Evolutionary conservation across 345 rosid species (phyloP), one percentile per base, ranked within the genome.

Genomic region (Mercurialis annua): DNA sequence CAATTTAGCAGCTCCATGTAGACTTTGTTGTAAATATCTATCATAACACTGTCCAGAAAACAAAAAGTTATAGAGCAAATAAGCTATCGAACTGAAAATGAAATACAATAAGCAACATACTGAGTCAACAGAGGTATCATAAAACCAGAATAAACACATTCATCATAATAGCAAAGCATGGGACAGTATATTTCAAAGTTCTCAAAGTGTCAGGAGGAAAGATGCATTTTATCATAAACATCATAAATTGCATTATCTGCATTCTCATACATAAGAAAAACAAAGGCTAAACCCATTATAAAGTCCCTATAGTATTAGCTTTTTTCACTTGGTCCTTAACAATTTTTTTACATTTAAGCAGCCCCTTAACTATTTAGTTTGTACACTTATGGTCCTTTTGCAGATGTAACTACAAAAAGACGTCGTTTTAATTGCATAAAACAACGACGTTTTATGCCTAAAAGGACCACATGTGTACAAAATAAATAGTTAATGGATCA

Each of bases 11-110:
- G 92, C 88, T 70, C 79, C 88, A 65, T 68, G 80, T 44, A 93
- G 85, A 80, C 57, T 85, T 52, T 80, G 73, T 62, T 88, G 97
- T 8, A 86, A 85, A 81, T 90, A 92, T 77, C 83, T 92, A 71
- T 92, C 98, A 66, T 85, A 90, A 66, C 97, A 92, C 98, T 92
- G 87, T 73, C 79, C 36, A 26, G 54, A 40, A 66, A 67, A 74
- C 4, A 27, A 54, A 49, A 48, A 71, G 5, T 29, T 65, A 31
- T 27, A 73, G 69, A 18, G 51, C 8, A 65, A 50, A 64, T 21
- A 53, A 12, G 6, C 40, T 42, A 30, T 14, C 31, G 15, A 15
- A 54, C 23, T 59, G 59, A 55, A 64, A 66, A 60, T 49, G 18
- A 49, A 49, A 16, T 42, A 29, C 17, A 23, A 17, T 9, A 36